These are phyloP conservation scores for Calonectria leucothoes DNA, from an alignment of 2,329 filamentous ascomycete genomes.

Conservation along the genomic window DNA sequence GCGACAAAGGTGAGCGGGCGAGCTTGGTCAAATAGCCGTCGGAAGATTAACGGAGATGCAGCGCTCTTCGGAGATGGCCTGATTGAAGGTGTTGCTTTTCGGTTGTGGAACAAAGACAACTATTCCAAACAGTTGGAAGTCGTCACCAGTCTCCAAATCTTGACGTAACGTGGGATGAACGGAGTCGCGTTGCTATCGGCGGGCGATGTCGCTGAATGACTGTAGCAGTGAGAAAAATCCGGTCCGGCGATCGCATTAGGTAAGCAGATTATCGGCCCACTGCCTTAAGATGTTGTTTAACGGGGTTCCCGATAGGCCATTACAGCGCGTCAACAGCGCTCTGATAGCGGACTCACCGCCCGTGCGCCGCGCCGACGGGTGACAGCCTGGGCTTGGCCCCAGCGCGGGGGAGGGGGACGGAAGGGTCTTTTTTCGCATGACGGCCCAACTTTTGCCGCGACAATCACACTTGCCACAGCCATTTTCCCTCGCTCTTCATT, in stretches of 20 bases:
- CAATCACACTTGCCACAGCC: slow-evolving; percentile 24
- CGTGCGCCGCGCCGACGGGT: neutral
- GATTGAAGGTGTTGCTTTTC: neutral
- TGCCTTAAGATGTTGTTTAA: slow-evolving; percentile 36
- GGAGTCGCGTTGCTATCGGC: slow-evolving; percentile 9
- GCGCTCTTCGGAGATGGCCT: neutral
- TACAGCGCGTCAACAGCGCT: slow-evolving; percentile 7
- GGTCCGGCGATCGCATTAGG: slow-evolving; percentile 32
- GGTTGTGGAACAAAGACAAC: neutral
- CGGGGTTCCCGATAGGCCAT: neutral
- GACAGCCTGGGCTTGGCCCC: slow-evolving; percentile 1
- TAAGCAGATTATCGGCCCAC: slow-evolving; percentile 36
- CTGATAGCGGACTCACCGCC: slow-evolving; percentile 22
- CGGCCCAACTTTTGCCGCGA: slow-evolving; percentile 24
- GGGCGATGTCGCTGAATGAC: slow-evolving; percentile 16
- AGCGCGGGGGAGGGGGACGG: slow-evolving; percentile 17
- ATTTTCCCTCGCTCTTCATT: slow-evolving; percentile 26
- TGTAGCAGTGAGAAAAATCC: slow-evolving; percentile 26
- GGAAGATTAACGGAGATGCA: neutral
- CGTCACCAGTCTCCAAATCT: slow-evolving; percentile 18
- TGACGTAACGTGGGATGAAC: slow-evolving; percentile 20
- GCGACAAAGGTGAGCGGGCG: neutral
- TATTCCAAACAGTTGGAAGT: neutral
- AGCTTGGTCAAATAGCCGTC: neutral
- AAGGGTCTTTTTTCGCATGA: slow-evolving; percentile 30